These are phyloP conservation scores for Cercophora scortea DNA, from an alignment of 495 filamentous ascomycete genomes.

Conservation along the genomic window DNA sequence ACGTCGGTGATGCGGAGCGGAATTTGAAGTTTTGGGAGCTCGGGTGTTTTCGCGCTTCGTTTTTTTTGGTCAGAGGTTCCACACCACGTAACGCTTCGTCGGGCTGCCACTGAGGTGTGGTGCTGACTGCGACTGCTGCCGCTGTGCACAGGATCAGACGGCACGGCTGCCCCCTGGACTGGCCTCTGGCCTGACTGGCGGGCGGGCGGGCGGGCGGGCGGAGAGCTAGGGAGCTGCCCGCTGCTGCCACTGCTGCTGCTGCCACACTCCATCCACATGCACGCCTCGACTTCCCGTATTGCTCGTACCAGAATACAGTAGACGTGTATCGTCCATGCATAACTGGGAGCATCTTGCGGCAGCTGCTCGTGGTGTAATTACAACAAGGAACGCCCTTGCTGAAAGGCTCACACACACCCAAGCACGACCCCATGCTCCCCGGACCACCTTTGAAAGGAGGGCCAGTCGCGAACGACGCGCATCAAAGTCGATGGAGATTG, in stretches of 20 bases:
- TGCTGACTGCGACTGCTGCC: background rate
- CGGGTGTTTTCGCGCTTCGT: constrained; percentile 12
- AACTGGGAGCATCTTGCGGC: no score
- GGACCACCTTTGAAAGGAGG: background rate
- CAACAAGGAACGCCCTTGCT: constrained; percentile 1
- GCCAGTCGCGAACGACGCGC: constrained; percentile 16
- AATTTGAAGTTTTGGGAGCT: constrained; percentile 18
- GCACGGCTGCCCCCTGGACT: no score
- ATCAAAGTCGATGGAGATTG: background rate
- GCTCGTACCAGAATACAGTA: no score
- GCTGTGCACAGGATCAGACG: background rate
- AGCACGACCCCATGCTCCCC: background rate
- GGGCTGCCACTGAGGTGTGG: no score
- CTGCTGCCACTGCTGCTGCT: no score
- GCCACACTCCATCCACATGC: no score
- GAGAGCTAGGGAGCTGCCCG: no score
- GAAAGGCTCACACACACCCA: no score
- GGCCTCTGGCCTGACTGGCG: no score
- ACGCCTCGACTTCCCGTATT: no score
- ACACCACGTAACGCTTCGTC: background rate
- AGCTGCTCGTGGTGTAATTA: constrained; percentile 15
- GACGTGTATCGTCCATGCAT: no score
- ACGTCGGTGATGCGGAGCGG: constrained; percentile 12
- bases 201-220: no score
- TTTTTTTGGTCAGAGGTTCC: constrained; percentile 8